These are phyloP conservation scores for Xylariales sp. DNA, from an alignment of 2,329 filamentous ascomycete genomes.

Conservation along the genomic window DNA sequence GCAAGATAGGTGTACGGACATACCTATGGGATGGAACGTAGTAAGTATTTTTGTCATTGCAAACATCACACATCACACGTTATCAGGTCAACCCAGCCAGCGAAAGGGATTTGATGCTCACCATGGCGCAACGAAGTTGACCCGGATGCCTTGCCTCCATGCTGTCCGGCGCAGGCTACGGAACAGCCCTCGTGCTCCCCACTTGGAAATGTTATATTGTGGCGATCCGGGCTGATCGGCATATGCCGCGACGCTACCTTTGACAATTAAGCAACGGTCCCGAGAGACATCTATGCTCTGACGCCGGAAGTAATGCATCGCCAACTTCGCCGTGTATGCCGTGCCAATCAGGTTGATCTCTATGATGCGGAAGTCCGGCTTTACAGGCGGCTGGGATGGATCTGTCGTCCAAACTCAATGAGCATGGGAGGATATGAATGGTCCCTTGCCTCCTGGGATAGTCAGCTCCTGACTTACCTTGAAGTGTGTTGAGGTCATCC, in stretches of 20 bases:
- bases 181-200: neutral
- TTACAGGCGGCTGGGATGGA: neutral
- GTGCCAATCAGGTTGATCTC: neutral
- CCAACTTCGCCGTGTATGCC: neutral
- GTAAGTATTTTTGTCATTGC: neutral
- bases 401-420: neutral
- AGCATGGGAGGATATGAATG: neutral
- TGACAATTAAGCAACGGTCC: constrained; percentile 5
- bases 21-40: neutral
- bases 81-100: no score
- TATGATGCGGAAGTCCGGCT: constrained; percentile 1
- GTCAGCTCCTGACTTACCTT: neutral
- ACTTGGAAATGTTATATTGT: constrained; percentile 4
- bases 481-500: neutral
- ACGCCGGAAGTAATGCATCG: constrained; percentile 1
- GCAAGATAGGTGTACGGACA: constrained; percentile 2
- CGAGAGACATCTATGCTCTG: neutral
- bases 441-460: neutral
- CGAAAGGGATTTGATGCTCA: neutral
- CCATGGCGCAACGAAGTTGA: constrained; percentile 5
- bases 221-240: neutral
- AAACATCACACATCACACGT: no score
- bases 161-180: neutral
- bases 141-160: neutral
- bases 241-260: neutral